Evolutionary conservation across 2,329 filamentous ascomycete species (phyloP).

Genomic region (Pseudodiploospora longispora): DNA sequence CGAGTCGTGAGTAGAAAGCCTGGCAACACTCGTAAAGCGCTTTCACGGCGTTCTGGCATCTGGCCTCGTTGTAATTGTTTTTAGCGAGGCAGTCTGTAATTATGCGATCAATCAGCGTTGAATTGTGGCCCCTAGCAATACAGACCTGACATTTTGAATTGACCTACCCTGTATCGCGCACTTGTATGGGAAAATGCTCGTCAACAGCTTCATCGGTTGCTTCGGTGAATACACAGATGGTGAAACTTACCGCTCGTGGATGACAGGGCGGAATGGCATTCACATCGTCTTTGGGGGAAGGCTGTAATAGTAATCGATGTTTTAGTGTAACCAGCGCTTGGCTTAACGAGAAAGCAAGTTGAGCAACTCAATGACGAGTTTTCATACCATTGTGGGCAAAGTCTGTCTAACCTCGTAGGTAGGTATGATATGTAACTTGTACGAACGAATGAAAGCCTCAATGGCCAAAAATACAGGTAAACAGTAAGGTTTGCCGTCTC

Average conservation of each 20-base stretch:
- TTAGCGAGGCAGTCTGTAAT: constrained; percentile 73
- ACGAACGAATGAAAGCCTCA: too few relatives aligned
- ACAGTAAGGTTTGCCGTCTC: too few relatives aligned
- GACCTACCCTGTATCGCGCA: constrained; percentile 79
- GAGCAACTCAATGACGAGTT: too few relatives aligned
- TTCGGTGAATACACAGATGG: not conserved
- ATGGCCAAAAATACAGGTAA: too few relatives aligned
- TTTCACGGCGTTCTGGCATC: constrained; percentile 69
- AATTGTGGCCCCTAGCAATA: too few relatives aligned
- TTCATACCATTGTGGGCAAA: too few relatives aligned
- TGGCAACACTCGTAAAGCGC: constrained; percentile 92
- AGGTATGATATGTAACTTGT: too few relatives aligned
- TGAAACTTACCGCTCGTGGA: constrained; percentile 61
- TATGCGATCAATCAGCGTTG: too few relatives aligned
- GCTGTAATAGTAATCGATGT: constrained; percentile 1
- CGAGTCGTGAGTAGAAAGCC: constrained; percentile 72
- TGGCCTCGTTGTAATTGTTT: constrained; percentile 78
- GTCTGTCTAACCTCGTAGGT: too few relatives aligned
- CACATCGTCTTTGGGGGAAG: constrained; percentile 57
- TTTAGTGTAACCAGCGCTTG: constrained; percentile 1
- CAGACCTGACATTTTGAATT: not conserved
- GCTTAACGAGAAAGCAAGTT: constrained; percentile 6
- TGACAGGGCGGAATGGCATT: constrained; percentile 74
- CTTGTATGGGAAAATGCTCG: constrained; percentile 30
- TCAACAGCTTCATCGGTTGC: not conserved